These are phyloP conservation scores for Lomentospora prolificans DNA, from an alignment of 2,329 filamentous ascomycete genomes.

Conservation along the genomic window DNA sequence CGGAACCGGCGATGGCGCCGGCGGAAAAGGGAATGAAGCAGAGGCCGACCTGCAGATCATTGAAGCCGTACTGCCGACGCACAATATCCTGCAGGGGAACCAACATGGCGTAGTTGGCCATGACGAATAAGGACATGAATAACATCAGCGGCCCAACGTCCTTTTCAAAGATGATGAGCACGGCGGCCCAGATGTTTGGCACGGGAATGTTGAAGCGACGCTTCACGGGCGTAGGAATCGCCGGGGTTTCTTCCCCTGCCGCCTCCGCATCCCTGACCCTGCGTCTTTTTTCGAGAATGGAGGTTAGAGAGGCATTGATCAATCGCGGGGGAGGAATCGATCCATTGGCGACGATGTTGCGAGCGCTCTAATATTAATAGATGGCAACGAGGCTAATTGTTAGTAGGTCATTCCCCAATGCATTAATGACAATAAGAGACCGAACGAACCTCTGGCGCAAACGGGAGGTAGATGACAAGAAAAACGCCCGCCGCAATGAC, in stretches of 20 bases:
- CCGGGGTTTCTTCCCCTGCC: background rate
- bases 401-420: too few species aligned
- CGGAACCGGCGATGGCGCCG: conserved; percentile 36
- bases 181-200: conserved; percentile 30
- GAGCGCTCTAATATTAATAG: conserved; percentile 38
- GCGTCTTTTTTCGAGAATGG: background rate
- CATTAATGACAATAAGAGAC: too few species aligned
- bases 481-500: conserved; percentile 33
- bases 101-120: conserved; percentile 38
- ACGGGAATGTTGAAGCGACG: background rate
- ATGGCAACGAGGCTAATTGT: background rate
- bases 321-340: conserved; percentile 29
- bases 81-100: conserved; percentile 34
- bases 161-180: conserved; percentile 30
- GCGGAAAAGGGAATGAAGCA: conserved; percentile 42
- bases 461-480: conserved; percentile 18
- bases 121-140: conserved; percentile 34
- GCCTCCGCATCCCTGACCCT: background rate
- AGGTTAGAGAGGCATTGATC: conserved; percentile 15
- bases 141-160: conserved; percentile 34
- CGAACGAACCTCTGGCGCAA: conserved; percentile 12
- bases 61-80: conserved; percentile 46
- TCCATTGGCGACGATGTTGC: conserved; percentile 41
- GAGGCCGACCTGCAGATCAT: conserved; percentile 43
- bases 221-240: background rate